phyloP scores from a whole-genome alignment of 352 stramenopile genomes.

The Detonula confervacea region DNA sequence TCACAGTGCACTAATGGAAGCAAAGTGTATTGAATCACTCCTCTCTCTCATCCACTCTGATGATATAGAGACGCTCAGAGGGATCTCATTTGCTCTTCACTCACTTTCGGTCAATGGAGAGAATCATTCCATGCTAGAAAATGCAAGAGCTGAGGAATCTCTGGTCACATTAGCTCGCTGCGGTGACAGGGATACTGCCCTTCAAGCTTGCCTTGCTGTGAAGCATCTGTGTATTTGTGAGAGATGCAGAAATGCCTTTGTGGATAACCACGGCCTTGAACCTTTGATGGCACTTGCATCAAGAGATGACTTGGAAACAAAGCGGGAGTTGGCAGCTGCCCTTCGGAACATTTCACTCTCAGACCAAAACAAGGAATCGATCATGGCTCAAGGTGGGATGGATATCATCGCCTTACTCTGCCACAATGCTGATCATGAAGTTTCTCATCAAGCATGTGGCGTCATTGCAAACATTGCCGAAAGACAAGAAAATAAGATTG shows the following conservation, averaged over 20 bases:
- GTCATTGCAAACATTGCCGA: slow-evolving; percentile 94
- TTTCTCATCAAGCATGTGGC: slow-evolving; percentile 91
- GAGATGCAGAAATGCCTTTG: slow-evolving; percentile 91
- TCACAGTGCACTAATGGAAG: slow-evolving; percentile 93
- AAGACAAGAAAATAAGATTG: slow-evolving; percentile 93
- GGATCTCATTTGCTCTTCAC: slow-evolving; percentile 93
- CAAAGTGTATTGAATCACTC: slow-evolving; percentile 89
- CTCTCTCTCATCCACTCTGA: slow-evolving; percentile 89
- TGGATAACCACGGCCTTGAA: slow-evolving; percentile 91
- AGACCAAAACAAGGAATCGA: slow-evolving; percentile 97
- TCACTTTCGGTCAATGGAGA: slow-evolving; percentile 89
- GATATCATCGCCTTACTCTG: slow-evolving; percentile 89
- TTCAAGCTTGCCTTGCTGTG: slow-evolving; percentile 91
- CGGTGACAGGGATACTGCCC: slow-evolving; percentile 92
- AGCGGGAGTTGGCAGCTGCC: slow-evolving; percentile 91
- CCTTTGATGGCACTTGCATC: slow-evolving; percentile 89
- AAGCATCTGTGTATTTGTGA: slow-evolving; percentile 91
- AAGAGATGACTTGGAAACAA: slow-evolving; percentile 91
- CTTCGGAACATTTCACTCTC: slow-evolving; percentile 95
- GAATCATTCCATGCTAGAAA: slow-evolving; percentile 90
- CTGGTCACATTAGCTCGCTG: slow-evolving; percentile 88
- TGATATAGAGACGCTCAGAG: slow-evolving; percentile 90
- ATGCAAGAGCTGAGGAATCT: slow-evolving; percentile 88
- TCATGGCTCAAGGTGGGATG: slow-evolving; percentile 92
- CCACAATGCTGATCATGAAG: slow-evolving; percentile 91